A percentile compares a stretch with the other conserved stretches of the same genome.
phyloP scores from a whole-genome alignment of 345 rosid genomes.

The Lenwebbia sp. region DNA sequence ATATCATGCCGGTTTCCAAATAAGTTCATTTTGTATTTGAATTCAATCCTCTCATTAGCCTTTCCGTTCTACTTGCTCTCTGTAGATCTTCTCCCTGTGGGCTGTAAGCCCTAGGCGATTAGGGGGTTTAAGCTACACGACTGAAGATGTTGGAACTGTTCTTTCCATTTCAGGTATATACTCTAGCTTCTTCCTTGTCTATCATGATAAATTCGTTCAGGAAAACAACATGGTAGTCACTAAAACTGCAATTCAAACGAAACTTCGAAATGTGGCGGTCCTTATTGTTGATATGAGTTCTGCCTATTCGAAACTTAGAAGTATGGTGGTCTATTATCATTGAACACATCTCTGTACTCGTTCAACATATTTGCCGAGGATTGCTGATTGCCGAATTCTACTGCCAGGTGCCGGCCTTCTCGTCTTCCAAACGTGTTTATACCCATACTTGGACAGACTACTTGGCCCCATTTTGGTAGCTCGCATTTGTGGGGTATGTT shows the following conservation, averaged over 20 bases:
- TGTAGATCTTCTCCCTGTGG: slow-evolving; percentile 80
- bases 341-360: not conserved
- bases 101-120: slow-evolving; percentile 65
- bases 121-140: slow-evolving; percentile 68
- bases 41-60: not conserved
- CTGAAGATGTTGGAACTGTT: slow-evolving; percentile 58
- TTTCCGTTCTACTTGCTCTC: not conserved
- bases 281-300: not conserved
- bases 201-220: not conserved
- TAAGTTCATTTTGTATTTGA: not conserved
- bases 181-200: not conserved
- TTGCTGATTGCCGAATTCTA: not conserved
- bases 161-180: slow-evolving; percentile 69
- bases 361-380: not conserved
- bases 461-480: slow-evolving; percentile 51
- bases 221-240: not conserved
- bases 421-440: slow-evolving; percentile 51
- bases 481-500: slow-evolving; percentile 58
- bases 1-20: not conserved
- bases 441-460: slow-evolving; percentile 50
- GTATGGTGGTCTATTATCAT: not conserved
- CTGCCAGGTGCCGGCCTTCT: slow-evolving; percentile 71
- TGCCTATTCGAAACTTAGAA: not conserved
- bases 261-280: not conserved
- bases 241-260: not conserved